phyloP scores from a whole-genome alignment of 257 asterid species.

The Anisodus tanguticus region DNA sequence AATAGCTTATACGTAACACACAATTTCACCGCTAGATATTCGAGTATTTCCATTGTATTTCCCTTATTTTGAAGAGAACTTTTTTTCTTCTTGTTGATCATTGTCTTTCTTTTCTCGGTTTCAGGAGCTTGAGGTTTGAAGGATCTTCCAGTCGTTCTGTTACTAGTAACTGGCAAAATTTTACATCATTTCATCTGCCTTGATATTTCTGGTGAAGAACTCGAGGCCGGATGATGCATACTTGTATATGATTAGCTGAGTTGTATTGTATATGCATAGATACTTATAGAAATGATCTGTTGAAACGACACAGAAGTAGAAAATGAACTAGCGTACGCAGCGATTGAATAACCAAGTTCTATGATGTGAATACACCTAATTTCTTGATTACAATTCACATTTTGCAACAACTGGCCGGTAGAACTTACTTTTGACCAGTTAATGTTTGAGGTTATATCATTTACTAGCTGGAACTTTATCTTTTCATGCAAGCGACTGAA shows the following conservation, averaged over 20 bases:
- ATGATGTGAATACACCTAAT: background rate
- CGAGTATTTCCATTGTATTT: background rate
- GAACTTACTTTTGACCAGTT: background rate
- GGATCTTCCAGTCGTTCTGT: slow-evolving; percentile 35
- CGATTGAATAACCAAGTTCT: background rate
- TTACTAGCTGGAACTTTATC: no score
- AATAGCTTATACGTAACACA: background rate
- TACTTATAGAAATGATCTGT: background rate
- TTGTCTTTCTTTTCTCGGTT: background rate
- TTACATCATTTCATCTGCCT: background rate
- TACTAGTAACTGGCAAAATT: slow-evolving; percentile 28
- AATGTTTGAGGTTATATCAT: no score
- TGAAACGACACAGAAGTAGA: background rate
- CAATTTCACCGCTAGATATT: background rate
- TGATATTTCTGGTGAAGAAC: background rate
- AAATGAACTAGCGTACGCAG: background rate
- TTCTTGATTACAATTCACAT: background rate
- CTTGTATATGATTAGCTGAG: background rate
- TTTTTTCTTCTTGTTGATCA: background rate
- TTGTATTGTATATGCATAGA: background rate
- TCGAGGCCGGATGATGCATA: background rate
- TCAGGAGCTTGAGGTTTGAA: slow-evolving; percentile 36
- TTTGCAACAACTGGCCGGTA: background rate
- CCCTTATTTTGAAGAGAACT: background rate
- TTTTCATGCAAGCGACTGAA: no score